Base-by-base conservation (phyloP, 2,329 filamentous ascomycete species). In the Curvularia spicifera region DNA sequence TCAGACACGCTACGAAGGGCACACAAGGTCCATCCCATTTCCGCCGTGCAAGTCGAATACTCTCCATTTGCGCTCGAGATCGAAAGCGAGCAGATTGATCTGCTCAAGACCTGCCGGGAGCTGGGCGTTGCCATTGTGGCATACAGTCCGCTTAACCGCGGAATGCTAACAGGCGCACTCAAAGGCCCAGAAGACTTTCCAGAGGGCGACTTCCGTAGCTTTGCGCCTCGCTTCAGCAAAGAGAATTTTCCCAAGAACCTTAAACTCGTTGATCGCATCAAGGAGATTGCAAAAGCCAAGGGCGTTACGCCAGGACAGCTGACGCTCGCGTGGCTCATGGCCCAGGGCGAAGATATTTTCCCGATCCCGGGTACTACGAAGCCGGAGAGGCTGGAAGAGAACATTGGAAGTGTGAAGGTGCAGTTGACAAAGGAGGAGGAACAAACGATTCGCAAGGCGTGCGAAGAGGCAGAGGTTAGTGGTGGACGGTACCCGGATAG, bases 241-340 rank as follows among this genome's bases (percentile, higher is more conserved):
- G 81, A 76, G 58, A 78, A 78, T 48, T 74, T 77, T 46, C 67
- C 72, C 15, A 73, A 74, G 57, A 79, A 78, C 47, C 26, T 76
- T 10, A 67, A 66, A 57, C 62, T 79, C 2, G 75, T 77, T 2
- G 68, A 74, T 18, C 46, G 65, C 22, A 64, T 78, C 20, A 60
- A 52, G 0, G 61, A 61, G 15, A 46, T 79, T 6, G 77, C 76
- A 8, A 66, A 71, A 53, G 63, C 71, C 60, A 88, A 89, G 74
- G 80, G 78, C 3, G 80, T 78, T 45, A 87, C 87, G 0, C 65
- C 85, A 0, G 80, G 80, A 0, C 88, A 91, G 69, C 69, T 91
- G 46, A 83, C 84, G 0, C 58, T 79, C n/a, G 75, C 75, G 6
- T 79, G 77, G 76, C 47, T 78, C 40, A 26, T 78, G 58, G 68